Percentiles rank a stretch among this genome's conserved stretches.
Conservation (phyloP, 495 filamentous ascomycete species). For the Penicillium ochrochloron region DNA sequence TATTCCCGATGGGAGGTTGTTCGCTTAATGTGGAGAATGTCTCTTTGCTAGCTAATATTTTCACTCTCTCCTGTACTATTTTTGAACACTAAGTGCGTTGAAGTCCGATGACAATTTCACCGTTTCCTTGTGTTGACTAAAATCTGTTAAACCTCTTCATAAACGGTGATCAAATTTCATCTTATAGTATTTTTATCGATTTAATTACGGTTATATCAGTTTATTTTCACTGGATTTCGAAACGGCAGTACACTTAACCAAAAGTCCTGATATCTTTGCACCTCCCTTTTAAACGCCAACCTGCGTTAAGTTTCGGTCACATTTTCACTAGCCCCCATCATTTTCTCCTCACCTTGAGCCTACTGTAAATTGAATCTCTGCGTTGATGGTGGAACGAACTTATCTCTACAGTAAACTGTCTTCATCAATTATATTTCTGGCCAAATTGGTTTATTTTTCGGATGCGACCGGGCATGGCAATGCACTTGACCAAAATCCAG, state of each 20-base stretch:
- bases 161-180: slow-evolving; percentile 4
- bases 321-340: slow-evolving; percentile 6
- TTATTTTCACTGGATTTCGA: not conserved
- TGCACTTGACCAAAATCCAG: slow-evolving; percentile 6
- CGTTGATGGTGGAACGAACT: slow-evolving; percentile 6
- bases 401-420: slow-evolving; percentile 10
- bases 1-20: too few relatives aligned
- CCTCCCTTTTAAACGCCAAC: slow-evolving; percentile 8
- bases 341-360: slow-evolving; percentile 8
- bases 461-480: slow-evolving; percentile 8
- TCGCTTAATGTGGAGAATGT: too few relatives aligned
- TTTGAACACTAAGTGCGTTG: not conserved
- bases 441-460: slow-evolving; percentile 8
- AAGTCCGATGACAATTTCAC: slow-evolving; percentile 3
- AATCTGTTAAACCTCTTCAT: slow-evolving; percentile 7
- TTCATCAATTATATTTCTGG: slow-evolving; percentile 1
- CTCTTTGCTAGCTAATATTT: too few relatives aligned
- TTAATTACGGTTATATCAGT: slow-evolving; percentile 4
- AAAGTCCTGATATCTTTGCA: slow-evolving; percentile 6
- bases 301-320: slow-evolving; percentile 6
- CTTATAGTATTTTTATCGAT: slow-evolving; percentile 1
- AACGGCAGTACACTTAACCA: slow-evolving; percentile 5
- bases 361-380: slow-evolving; percentile 10
- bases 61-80: not conserved
- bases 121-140: not conserved